Conservation (phyloP, 2,329 filamentous ascomycete species). For the Phaeomoniella chlamydospora region DNA sequence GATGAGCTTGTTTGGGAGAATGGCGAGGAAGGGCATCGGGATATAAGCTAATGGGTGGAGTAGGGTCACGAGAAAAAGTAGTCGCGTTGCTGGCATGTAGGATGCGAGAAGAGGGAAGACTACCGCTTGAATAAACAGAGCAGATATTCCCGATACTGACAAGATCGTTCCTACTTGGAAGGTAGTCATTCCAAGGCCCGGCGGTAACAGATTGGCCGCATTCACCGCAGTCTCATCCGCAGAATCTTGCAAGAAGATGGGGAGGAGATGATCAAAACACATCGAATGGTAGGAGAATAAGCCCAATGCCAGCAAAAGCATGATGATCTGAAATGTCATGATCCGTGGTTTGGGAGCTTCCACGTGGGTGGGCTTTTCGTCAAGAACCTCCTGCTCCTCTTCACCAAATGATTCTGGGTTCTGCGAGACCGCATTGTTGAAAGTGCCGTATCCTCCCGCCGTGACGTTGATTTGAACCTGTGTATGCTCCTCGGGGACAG, state of each 20-base stretch:
- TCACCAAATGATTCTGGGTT: too few relatives aligned
- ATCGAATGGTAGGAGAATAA: conserved; percentile 94
- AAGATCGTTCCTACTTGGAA: conserved; percentile 56
- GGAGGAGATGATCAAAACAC: conserved; percentile 83
- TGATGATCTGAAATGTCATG: conserved; percentile 52
- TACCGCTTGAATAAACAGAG: conserved; percentile 57
- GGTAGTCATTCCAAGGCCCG: conserved; percentile 51
- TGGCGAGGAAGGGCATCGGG: conserved; percentile 52
- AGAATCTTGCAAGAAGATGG: conserved; percentile 81
- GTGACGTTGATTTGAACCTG: conserved; percentile 21
- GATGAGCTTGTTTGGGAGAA: conserved; percentile 38
- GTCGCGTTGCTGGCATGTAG: conserved; percentile 50
- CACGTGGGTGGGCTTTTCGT: conserved; percentile 17
- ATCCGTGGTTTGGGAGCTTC: conserved; percentile 29
- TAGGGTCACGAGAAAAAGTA: conserved; percentile 50
- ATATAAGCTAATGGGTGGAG: conserved; percentile 55
- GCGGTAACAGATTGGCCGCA: conserved; percentile 32
- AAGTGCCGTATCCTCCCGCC: conserved; percentile 67
- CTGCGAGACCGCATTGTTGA: conserved; percentile 44
- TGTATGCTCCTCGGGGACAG: not conserved
- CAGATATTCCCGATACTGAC: conserved; percentile 55
- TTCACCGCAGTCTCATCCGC: conserved; percentile 20
- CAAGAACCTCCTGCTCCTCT: conserved; percentile 35
- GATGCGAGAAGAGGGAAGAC: conserved; percentile 53
- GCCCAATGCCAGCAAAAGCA: conserved; percentile 66